A percentile compares a stretch with the other conserved stretches of the same genome.
Conservation (phyloP, 2,329 filamentous ascomycete species). For the Purpureocillium takamizusanense region DNA sequence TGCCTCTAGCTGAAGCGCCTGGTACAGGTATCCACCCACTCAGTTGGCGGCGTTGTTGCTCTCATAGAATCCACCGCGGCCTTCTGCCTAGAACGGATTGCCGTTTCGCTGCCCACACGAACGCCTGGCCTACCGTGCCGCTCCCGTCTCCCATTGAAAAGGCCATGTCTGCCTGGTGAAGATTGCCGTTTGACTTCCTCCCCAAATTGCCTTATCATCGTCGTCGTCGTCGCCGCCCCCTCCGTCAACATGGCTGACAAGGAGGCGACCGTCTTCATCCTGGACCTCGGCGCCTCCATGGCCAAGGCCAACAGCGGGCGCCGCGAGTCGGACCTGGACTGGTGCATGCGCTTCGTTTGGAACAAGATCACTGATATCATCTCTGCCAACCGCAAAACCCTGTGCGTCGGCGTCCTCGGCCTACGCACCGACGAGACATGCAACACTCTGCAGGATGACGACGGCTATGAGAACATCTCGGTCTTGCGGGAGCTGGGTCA, state of each 20-base stretch:
- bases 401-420: constrained; percentile 71
- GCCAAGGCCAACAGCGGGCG: constrained; percentile 62
- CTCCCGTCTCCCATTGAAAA: not conserved
- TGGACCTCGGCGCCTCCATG: constrained; percentile 87
- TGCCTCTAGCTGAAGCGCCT: too few species aligned
- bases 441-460: constrained; percentile 58
- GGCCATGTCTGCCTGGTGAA: too few species aligned
- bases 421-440: constrained; percentile 70
- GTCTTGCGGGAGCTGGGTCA: constrained; percentile 61
- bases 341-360: constrained; percentile 87
- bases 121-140: not conserved
- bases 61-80: too few species aligned
- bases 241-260: constrained; percentile 82
- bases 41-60: too few species aligned
- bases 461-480: constrained; percentile 73
- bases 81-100: constrained; percentile 10
- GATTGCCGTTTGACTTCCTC: not conserved
- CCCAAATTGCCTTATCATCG: too few species aligned
- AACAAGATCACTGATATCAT: constrained; percentile 71
- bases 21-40: too few species aligned
- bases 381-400: constrained; percentile 56
- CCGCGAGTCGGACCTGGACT: constrained; percentile 74
- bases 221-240: too few species aligned
- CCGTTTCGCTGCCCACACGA: too few species aligned
- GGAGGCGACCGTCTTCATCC: constrained; percentile 83